Conservation (phyloP, 768 basidiomycete species). For the Auriscalpium microsporum region DNA sequence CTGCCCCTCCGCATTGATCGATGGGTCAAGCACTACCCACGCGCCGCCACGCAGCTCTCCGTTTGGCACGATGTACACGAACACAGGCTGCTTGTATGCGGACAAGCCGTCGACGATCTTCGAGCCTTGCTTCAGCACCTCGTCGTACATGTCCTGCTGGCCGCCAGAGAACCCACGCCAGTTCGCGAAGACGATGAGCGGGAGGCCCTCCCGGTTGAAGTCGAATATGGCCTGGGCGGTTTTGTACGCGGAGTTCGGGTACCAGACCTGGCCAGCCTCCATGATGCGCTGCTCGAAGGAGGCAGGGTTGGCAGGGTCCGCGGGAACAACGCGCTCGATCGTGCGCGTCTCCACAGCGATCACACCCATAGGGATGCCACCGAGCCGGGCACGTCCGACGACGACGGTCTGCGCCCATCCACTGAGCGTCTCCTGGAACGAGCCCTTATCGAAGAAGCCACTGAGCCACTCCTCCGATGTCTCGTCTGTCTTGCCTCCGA, state of each 20-base stretch:
- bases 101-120: constrained; percentile 99
- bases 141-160: constrained; percentile 99
- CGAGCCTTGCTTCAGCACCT: constrained; percentile 92
- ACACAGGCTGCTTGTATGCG: constrained; percentile 94
- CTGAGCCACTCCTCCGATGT: constrained; percentile 62
- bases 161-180: constrained; percentile 99
- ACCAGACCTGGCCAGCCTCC: constrained; percentile 99
- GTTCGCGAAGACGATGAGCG: constrained; percentile 97
- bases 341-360: constrained; percentile 98
- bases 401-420: constrained; percentile 99
- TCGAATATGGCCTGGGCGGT: constrained; percentile 99
- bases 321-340: constrained; percentile 92
- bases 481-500: constrained; percentile 90
- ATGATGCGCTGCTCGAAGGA: constrained; percentile 97
- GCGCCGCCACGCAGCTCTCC: constrained; percentile 98
- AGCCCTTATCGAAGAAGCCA: constrained; percentile 95
- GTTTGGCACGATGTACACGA: constrained; percentile 97
- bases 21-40: constrained; percentile 98
- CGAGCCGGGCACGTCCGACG: constrained; percentile 90
- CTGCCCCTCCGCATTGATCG: constrained; percentile 83
- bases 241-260: constrained; percentile 98
- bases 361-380: constrained; percentile 95
- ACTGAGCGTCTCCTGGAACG: constrained; percentile 97
- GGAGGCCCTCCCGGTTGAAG: constrained; percentile 93
- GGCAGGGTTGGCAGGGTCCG: constrained; percentile 93